Percentiles rank a stretch among this genome's conserved stretches.
Evolutionary conservation across 768 basidiomycete genomes (phyloP).

Genomic region (Leucocoprinus birnbaumii): DNA sequence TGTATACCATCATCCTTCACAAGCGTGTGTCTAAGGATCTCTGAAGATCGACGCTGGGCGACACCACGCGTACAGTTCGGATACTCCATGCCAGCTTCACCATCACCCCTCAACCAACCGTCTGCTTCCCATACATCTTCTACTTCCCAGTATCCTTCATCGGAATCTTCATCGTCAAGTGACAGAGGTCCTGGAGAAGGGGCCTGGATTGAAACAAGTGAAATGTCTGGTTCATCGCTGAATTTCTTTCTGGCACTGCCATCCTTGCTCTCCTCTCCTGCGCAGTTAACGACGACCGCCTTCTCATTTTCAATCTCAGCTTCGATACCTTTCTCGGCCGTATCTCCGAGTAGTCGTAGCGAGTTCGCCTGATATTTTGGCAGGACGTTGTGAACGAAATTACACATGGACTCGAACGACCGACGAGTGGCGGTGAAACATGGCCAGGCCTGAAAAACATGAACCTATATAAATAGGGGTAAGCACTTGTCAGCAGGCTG

Average conservation of each 20-base stretch:
- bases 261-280: slow-evolving; percentile 51
- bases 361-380: slow-evolving; percentile 47
- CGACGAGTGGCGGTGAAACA: slow-evolving; percentile 66
- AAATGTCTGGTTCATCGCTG: slow-evolving; percentile 2
- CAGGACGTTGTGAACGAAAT: slow-evolving; percentile 63
- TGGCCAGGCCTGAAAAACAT: slow-evolving; percentile 89
- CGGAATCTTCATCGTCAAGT: slow-evolving; percentile 16
- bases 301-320: slow-evolving; percentile 69
- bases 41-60: neutral
- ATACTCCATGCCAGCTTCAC: slow-evolving; percentile 13
- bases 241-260: slow-evolving; percentile 6
- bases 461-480: slow-evolving; percentile 48
- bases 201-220: neutral
- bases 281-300: slow-evolving; percentile 68
- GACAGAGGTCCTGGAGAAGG: neutral
- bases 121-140: slow-evolving; percentile 12
- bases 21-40: neutral
- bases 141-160: slow-evolving; percentile 17
- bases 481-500: neutral
- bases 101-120: slow-evolving; percentile 10
- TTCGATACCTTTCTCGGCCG: slow-evolving; percentile 60
- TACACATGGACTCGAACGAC: slow-evolving; percentile 67
- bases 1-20: neutral
- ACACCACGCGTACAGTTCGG: slow-evolving; percentile 11
- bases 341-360: slow-evolving; percentile 48